Base-by-base conservation (phyloP, 768 basidiomycete species). In the Boletellus sp. region DNA sequence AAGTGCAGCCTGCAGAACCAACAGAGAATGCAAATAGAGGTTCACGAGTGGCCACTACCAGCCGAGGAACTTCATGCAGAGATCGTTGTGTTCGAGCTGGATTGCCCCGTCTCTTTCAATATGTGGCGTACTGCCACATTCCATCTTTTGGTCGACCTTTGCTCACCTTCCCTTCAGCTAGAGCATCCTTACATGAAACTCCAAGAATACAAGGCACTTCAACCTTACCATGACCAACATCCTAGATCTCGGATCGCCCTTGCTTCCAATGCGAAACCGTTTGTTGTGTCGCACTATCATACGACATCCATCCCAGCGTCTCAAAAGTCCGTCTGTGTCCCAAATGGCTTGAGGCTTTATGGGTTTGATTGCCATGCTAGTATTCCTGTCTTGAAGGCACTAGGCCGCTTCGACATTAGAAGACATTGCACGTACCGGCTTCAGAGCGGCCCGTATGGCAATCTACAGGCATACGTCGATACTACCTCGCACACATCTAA, bases 41-140 rank as follows among this genome's bases (percentile, higher is more conserved):
- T 73, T 6, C 66, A 74, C 39, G 78, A 79, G 49, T 77, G 76
- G 76, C 78, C 78, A 0, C 54, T 79, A 33, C 75, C 79, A 0
- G 35, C 48, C 1, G 31, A 54, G 9, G 19, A n/a, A 3, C 15
- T 57, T 9, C 24, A 48, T 7, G 65, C 66, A 0, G 57, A 68
- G 42, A 54, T 56, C 0, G 63, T 70, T 9, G 60, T 78, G 1
- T 79, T 79, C 44, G 77, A 79, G 49, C 51, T 77, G 2, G 49
- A 54, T 8, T 68, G 68, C 38, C 78, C 78, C 5, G 20, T 58
- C 4, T 51, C 61, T 6, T 75, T 78, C 51, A 55, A 64, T 11
- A 61, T 72, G 45, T 80, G 78, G 78, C 69, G 78, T 45, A 61
- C 60, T 1, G 59, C 63, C 19, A 77, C 76, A 1, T 72, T 69